Percentiles rank a stretch among this genome's conserved stretches.
These are phyloP conservation scores for Podospora pseudoanserina DNA, from an alignment of 495 filamentous ascomycete species.

Conservation along the genomic window DNA sequence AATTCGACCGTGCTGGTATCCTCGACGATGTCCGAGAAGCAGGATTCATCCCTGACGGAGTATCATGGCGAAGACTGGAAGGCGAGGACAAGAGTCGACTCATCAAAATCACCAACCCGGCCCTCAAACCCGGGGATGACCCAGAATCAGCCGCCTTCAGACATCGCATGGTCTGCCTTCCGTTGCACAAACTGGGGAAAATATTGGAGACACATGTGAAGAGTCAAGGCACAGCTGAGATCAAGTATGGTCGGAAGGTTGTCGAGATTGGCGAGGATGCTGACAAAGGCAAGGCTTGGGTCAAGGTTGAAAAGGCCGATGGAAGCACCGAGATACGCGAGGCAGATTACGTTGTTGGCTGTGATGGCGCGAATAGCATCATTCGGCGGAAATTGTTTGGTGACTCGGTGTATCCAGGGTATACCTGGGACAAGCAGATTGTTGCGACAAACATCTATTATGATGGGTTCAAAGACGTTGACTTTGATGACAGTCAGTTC, in stretches of 20 bases:
- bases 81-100: slow-evolving; percentile 21
- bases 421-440: slow-evolving; percentile 57
- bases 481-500: slow-evolving; percentile 56
- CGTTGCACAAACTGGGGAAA: slow-evolving; percentile 42
- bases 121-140: slow-evolving; percentile 30
- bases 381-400: slow-evolving; percentile 55
- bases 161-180: slow-evolving; percentile 47
- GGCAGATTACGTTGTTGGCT: slow-evolving; percentile 51
- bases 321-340: slow-evolving; percentile 18
- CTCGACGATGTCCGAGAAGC: slow-evolving; percentile 41
- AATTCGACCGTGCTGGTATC: slow-evolving; percentile 50
- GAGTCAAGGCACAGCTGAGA: slow-evolving; percentile 11
- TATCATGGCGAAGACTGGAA: slow-evolving; percentile 49
- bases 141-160: slow-evolving; percentile 34
- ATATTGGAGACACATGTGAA: slow-evolving; percentile 19
- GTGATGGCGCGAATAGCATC: slow-evolving; percentile 57
- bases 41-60: slow-evolving; percentile 41
- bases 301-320: slow-evolving; percentile 37
- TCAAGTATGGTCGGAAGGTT: slow-evolving; percentile 35
- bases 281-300: slow-evolving; percentile 38
- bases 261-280: slow-evolving; percentile 41
- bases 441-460: slow-evolving; percentile 64
- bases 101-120: slow-evolving; percentile 24
- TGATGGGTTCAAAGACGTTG: slow-evolving; percentile 49
- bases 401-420: slow-evolving; percentile 49